Conservation (phyloP, 331 rosid species). For the Saraca asoca region DNA sequence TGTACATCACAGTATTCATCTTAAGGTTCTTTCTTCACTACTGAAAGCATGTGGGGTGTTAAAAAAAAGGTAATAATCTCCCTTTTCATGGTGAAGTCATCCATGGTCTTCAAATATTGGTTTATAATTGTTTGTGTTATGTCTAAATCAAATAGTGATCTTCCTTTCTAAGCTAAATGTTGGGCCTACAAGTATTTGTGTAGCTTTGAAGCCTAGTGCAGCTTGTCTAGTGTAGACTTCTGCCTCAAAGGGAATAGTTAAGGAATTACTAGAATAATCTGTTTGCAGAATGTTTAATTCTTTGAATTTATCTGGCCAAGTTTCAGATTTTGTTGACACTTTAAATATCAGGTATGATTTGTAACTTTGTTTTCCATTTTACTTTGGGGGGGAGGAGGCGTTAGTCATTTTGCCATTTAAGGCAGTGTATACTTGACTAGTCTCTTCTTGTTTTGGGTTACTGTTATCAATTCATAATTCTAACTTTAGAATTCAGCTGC, state of each 20-base stretch:
- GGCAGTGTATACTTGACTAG: too few species aligned
- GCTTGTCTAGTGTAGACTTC: constrained; percentile 3
- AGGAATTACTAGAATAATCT: constrained; percentile 4
- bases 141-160: constrained; percentile 13
- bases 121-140: constrained; percentile 1
- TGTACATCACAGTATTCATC: too few species aligned
- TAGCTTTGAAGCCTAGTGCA: neutral
- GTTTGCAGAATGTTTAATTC: constrained; percentile 13
- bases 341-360: neutral
- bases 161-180: constrained; percentile 3
- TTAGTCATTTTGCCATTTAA: too few species aligned
- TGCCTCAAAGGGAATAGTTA: neutral
- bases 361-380: too few species aligned
- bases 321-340: constrained; percentile 6
- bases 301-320: constrained; percentile 19
- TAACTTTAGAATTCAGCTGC: too few species aligned
- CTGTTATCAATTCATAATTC: too few species aligned
- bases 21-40: too few species aligned
- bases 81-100: constrained; percentile 10
- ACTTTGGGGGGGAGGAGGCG: too few species aligned
- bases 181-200: neutral
- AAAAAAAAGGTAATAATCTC: neutral
- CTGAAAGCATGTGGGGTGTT: neutral
- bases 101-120: neutral
- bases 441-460: too few species aligned